These are phyloP conservation scores for Ceratocystis destructans DNA, from an alignment of 2,329 filamentous ascomycete species.

Conservation along the genomic window DNA sequence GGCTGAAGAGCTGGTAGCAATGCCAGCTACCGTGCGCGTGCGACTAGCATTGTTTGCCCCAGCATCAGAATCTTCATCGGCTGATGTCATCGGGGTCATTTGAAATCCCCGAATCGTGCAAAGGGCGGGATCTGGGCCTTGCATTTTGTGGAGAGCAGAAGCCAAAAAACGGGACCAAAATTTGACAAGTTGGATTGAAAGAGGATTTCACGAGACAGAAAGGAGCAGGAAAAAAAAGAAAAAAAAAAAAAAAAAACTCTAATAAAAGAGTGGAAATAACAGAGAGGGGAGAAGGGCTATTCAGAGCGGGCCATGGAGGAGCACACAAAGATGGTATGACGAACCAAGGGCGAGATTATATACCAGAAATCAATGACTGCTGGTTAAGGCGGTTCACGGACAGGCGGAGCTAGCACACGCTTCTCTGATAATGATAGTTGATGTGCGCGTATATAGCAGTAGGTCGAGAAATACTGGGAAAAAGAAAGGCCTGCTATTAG, in stretches of 20 bases:
- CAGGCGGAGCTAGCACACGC: background rate
- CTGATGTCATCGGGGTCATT: slow-evolving; percentile 39
- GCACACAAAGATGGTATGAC: background rate
- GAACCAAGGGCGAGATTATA: background rate
- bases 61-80: slow-evolving; percentile 43
- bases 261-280: slow-evolving; percentile 16
- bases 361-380: background rate
- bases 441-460: background rate
- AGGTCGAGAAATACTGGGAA: background rate
- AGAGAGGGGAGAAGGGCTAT: slow-evolving; percentile 12
- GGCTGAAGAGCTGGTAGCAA: background rate
- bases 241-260: slow-evolving; percentile 17
- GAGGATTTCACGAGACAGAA: slow-evolving; percentile 7
- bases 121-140: slow-evolving; percentile 29
- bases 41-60: slow-evolving; percentile 5
- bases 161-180: slow-evolving; percentile 31
- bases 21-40: background rate
- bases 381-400: slow-evolving; percentile 16
- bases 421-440: background rate
- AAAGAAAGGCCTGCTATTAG: background rate
- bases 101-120: slow-evolving; percentile 45
- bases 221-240: background rate
- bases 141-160: slow-evolving; percentile 26
- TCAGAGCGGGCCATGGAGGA: background rate
- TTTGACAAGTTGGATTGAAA: background rate